Conservation (phyloP, 352 stramenopile species). For the Ophiocytium majus region DNA sequence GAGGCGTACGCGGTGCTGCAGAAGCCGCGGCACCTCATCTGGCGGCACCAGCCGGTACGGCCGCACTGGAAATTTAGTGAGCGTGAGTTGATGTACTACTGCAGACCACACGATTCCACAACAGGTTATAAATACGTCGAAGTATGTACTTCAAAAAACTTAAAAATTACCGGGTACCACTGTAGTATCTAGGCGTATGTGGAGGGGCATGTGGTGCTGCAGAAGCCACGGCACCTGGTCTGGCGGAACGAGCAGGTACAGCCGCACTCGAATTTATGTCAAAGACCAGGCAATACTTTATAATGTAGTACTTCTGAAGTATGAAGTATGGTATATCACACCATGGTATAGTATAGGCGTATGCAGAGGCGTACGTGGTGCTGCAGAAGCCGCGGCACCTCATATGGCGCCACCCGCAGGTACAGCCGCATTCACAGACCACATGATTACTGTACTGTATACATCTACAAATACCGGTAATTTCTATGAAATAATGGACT, state of each 20-base stretch:
- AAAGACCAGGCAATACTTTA: no score
- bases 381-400: constrained; percentile 22
- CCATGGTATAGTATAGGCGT: background rate
- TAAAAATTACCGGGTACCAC: background rate
- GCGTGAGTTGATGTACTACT: background rate
- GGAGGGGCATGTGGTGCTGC: background rate
- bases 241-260: background rate
- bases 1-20: background rate
- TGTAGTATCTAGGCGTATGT: background rate
- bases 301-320: background rate
- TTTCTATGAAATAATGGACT: background rate
- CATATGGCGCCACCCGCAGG: background rate
- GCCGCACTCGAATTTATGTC: no score
- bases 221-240: background rate
- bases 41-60: background rate
- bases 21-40: background rate
- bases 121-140: background rate
- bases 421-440: no score
- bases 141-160: no score
- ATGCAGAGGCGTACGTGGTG: background rate
- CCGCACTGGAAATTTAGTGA: background rate
- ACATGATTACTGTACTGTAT: background rate
- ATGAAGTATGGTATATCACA: background rate
- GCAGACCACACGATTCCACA: background rate
- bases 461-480: background rate